Percentiles rank a stretch among this genome's conserved stretches.
Evolutionary conservation across 1,139 yeast species (phyloP).

Genomic region (Suhomyces yuchorum): DNA sequence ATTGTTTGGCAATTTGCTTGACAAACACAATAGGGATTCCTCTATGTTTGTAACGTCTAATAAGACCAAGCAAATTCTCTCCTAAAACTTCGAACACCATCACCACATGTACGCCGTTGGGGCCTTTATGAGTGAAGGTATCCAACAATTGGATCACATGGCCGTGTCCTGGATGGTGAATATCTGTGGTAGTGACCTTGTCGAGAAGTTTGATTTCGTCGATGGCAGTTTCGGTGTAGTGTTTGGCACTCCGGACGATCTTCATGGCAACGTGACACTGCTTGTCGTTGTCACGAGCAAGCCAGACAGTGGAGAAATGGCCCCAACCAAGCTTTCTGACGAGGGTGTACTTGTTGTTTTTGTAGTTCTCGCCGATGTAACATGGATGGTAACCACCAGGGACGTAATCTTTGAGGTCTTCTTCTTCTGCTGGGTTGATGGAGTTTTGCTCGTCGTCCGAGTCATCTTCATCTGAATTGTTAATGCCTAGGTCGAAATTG

Average conservation of each 20-base stretch:
- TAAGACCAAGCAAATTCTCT: constrained; percentile 42
- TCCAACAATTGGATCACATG: constrained; percentile 45
- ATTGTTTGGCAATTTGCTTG: constrained; percentile 41
- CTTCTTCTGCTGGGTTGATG: constrained; percentile 44
- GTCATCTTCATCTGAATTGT: constrained; percentile 18
- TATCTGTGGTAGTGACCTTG: constrained; percentile 32
- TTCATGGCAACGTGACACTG: constrained; percentile 46
- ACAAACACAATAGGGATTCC: constrained; percentile 42
- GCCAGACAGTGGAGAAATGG: constrained; percentile 54
- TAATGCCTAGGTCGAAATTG: constrained; percentile 23
- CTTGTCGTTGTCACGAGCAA: constrained; percentile 42
- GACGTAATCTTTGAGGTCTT: constrained; percentile 39
- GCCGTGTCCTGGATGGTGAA: constrained; percentile 39
- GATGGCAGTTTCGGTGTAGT: constrained; percentile 45
- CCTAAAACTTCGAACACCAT: constrained; percentile 50
- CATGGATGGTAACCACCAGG: constrained; percentile 50
- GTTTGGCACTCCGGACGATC: constrained; percentile 41
- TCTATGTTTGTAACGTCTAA: constrained; percentile 40
- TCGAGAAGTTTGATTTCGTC: constrained; percentile 44
- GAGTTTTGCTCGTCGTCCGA: constrained; percentile 36
- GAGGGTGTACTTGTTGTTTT: constrained; percentile 37
- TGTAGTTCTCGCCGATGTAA: constrained; percentile 40
- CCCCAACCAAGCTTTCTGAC: constrained; percentile 53
- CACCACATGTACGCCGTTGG: constrained; percentile 46
- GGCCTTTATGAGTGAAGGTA: constrained; percentile 43